Evolutionary conservation across 768 basidiomycete genomes (phyloP).

Genomic region (Boletus rubropictus): DNA sequence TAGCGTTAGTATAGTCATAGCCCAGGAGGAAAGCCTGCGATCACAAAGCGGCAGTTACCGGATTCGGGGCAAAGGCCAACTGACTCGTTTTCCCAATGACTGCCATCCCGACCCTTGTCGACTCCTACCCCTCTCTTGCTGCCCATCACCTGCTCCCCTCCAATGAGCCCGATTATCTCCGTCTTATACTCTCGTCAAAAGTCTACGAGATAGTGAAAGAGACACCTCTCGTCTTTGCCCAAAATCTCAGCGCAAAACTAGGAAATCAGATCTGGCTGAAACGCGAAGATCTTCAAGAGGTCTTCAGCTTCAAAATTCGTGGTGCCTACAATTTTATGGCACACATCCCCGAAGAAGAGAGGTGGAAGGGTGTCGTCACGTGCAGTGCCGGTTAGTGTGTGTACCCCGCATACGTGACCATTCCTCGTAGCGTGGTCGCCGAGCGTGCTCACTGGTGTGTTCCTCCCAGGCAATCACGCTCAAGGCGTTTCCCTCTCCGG

Average conservation of each 20-base stretch:
- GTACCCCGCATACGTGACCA: slow-evolving; percentile 21
- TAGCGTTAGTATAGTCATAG: background rate
- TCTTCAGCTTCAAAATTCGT: slow-evolving; percentile 98
- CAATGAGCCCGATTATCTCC: slow-evolving; percentile 79
- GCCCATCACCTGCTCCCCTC: slow-evolving; percentile 58
- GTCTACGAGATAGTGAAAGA: slow-evolving; percentile 87
- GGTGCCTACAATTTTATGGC: slow-evolving; percentile 99
- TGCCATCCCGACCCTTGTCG: slow-evolving; percentile 47
- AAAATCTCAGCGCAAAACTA: slow-evolving; percentile 78
- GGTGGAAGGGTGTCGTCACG: slow-evolving; percentile 96
- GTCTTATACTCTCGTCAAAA: slow-evolving; percentile 82
- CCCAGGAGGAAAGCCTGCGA: background rate
- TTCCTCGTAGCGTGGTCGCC: background rate
- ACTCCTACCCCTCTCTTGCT: slow-evolving; percentile 62
- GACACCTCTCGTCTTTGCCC: slow-evolving; percentile 84
- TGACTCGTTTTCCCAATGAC: slow-evolving; percentile 9
- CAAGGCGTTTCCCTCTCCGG: slow-evolving; percentile 99
- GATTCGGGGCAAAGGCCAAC: background rate
- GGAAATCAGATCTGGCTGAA: slow-evolving; percentile 96
- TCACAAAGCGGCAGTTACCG: background rate
- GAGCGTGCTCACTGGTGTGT: background rate
- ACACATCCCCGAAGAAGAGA: slow-evolving; percentile 74
- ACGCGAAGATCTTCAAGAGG: slow-evolving; percentile 93
- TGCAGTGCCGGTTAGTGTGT: slow-evolving; percentile 97
- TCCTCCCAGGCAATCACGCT: slow-evolving; percentile 82